Evolutionary conservation across 345 rosid genomes (phyloP), one percentile per base, ranked within the genome.

Genomic region (Leavenworthia alabamica): DNA sequence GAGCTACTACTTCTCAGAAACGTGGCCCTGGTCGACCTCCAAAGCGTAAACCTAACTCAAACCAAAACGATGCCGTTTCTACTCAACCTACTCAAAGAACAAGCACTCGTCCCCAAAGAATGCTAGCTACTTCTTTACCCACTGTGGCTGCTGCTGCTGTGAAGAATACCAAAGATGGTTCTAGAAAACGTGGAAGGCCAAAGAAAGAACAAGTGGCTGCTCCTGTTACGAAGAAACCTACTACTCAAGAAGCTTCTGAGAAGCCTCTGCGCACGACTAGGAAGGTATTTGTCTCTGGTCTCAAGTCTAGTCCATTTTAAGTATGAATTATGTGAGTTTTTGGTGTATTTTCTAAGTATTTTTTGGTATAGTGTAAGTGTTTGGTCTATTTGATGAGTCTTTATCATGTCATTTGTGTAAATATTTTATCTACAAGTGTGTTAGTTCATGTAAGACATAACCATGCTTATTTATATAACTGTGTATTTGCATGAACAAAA

Each of bases 21-120:
- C 66, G 85, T 4, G 79, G 86, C 60, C 92, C 89, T 2, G 92
- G 96, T 15, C 78, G 96, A 49, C 96, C 96, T 0, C 68, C 87
- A 1, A 88, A 84, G 73, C 3, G 64, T 31, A 77, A 70, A 37
- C 44, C 73, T 20, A 62, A 28, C 24, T 41, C 65, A 0, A 15
- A 42, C 4, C 35, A 2, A n/a, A 39, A 54, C 33, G 77, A 3
- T 1, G 46, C 44, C 24, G 52, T 68, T 35, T 11, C 68, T 41
- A 37, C 60, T 15, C 40, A 62, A 55, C 12, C 51, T 13, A 28
- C 16, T 8, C 39, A 6, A 60, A 70, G 64, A 15, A 29, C 78
- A 1, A 73, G 60, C 0, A 82, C 80, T 13, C 82, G 87, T 29
- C 81, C 81, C 0, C 77, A 23, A 48, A 79, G 75, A 75, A 29